A percentile compares a stretch with the other conserved stretches of the same genome.
Conservation (phyloP, 2,329 filamentous ascomycete genomes). For the Fusarium sterilihyphosum region DNA sequence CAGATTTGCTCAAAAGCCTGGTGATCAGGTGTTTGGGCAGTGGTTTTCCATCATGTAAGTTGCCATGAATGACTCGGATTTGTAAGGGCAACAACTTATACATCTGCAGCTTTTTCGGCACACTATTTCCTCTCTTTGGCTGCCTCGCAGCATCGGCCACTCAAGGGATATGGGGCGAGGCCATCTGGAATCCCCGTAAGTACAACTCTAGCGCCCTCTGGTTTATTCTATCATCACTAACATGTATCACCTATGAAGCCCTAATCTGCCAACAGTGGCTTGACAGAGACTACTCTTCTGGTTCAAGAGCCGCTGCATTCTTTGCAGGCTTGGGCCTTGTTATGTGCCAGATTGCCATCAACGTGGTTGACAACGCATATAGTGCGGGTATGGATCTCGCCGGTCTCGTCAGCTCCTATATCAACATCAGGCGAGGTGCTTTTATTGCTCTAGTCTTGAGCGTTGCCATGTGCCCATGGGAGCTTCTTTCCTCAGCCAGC, state of each 20-base stretch:
- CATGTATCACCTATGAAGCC: not conserved
- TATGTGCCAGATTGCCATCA: not conserved
- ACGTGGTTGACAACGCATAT: not conserved
- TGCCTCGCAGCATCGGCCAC: not conserved
- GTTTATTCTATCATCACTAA: not conserved
- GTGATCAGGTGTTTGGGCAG: not conserved
- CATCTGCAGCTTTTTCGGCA: not conserved
- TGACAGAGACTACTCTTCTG: not conserved
- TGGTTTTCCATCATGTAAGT: not conserved
- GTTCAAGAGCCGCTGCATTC: not conserved
- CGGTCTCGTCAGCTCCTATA: not conserved
- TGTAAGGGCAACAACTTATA: rapidly evolving
- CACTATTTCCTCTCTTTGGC: not conserved
- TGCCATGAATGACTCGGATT: rapidly evolving
- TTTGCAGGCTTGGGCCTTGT: not conserved
- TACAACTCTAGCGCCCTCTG: rapidly evolving
- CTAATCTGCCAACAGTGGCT: not conserved
- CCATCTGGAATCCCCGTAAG: not conserved
- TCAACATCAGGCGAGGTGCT: not conserved
- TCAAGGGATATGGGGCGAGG: rapidly evolving
- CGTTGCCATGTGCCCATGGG: not conserved
- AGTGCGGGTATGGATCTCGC: not conserved
- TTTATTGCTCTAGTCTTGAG: not conserved
- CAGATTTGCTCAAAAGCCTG: not conserved
- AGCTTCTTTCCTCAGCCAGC: not conserved